Base-by-base conservation (phyloP, 768 basidiomycete genomes). In the Lentinula raphanica region DNA sequence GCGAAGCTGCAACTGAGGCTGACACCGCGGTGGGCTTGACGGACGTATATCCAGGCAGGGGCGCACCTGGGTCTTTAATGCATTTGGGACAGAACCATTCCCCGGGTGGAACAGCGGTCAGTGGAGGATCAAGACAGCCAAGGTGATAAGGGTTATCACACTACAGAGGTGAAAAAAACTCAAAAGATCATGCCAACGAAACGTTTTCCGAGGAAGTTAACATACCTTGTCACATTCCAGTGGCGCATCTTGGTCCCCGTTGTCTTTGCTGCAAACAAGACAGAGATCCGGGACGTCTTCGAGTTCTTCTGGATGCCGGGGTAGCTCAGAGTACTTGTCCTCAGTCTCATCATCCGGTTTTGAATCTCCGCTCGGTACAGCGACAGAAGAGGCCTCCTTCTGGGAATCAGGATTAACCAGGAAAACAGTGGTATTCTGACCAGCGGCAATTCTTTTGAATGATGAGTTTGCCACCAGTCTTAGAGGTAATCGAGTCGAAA, bases 71-170 rank as follows among this genome's bases (percentile, higher is more conserved):
- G 21, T 81, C 78, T 32, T 76, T 76, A 9, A 72, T 70, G 66
- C 94, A 96, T 57, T 82, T 76, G 0, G 88, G 85, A 65, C 94
- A 96, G 77, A 93, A 93, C 93, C 94, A 94, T 73, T 94, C 90
- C 36, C 91, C 95, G 32, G 90, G 88, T 0, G 95, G 95, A 17
- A 95, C 76, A 3, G 78, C 83, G 15, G 74, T 69, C 46, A 98
- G 72, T 2, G 94, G 92, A 17, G 94, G 93, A 42, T 76, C 73
- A 45, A 95, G 81, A 69, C 95, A 98, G 12, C 77, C 77, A 13
- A 90, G 76, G 69, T 98, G 95, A 69, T 88, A 96, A 1, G 93
- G 91, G 42, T 81, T 78, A 67, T 98, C 95, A 67, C 95, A 98
- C 90, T 96, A 46, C 19, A 42, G 13, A 44, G 23, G 56, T 63